Conservation (phyloP, 768 basidiomycete species). For the Amanita fuliginea region DNA sequence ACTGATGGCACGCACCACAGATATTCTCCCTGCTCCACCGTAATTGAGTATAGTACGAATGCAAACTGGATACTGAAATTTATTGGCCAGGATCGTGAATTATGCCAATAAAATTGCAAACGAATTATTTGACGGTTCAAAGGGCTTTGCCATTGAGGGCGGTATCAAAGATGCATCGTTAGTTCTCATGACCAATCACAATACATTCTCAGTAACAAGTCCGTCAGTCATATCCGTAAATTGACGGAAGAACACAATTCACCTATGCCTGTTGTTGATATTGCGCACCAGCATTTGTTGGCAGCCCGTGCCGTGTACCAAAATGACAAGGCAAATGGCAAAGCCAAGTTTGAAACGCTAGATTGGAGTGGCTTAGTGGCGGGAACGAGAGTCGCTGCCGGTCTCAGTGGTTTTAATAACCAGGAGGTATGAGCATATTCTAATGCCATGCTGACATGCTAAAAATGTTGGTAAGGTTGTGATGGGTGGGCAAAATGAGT, state of each 20-base stretch:
- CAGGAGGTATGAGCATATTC: conserved; percentile 16
- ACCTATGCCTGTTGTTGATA: conserved; percentile 63
- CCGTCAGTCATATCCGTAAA: conserved; percentile 50
- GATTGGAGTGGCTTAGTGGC: conserved; percentile 83
- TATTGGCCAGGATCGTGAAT: conserved; percentile 28
- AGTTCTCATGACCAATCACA: conserved; percentile 11
- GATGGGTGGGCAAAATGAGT: background rate
- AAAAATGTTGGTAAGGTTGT: background rate
- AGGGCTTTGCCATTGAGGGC: conserved; percentile 75
- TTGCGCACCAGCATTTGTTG: conserved; percentile 69
- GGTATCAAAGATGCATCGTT: conserved; percentile 78
- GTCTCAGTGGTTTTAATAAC: conserved; percentile 35
- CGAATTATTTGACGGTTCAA: conserved; percentile 63
- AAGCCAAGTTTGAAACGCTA: conserved; percentile 39
- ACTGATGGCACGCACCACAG: conserved; percentile 18
- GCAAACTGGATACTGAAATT: background rate
- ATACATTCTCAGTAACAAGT: background rate
- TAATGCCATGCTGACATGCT: background rate
- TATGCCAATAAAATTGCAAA: conserved; percentile 63
- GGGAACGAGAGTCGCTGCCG: conserved; percentile 66
- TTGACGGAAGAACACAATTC: conserved; percentile 54
- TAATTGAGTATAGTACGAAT: conserved; percentile 14
- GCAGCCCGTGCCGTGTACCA: conserved; percentile 67
- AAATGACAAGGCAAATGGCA: conserved; percentile 30
- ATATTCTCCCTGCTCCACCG: conserved; percentile 59